Percentiles rank a stretch among this genome's conserved stretches.
These are phyloP conservation scores for Neonectria ditissima DNA, from an alignment of 2,329 filamentous ascomycete genomes.

Conservation along the genomic window DNA sequence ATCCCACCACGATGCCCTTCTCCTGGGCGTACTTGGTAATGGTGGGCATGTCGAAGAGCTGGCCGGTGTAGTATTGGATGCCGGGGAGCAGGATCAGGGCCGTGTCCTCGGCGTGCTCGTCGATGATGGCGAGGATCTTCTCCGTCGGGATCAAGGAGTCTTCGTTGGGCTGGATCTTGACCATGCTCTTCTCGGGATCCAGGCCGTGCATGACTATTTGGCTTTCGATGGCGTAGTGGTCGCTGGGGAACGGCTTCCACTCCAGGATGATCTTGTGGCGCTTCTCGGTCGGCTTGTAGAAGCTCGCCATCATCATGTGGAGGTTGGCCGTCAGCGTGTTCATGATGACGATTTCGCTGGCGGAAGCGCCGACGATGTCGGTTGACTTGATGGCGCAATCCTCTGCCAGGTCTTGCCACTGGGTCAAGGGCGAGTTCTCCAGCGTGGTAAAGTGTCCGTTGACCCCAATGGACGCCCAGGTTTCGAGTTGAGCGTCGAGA, in stretches of 20 bases:
- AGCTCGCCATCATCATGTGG: conserved; percentile 85
- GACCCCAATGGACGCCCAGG: conserved; percentile 87
- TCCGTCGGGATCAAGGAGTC: conserved; percentile 74
- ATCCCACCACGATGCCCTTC: conserved; percentile 80
- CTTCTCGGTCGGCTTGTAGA: conserved; percentile 76
- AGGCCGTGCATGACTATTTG: conserved; percentile 80
- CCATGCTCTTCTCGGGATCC: conserved; percentile 74
- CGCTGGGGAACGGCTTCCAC: conserved; percentile 89
- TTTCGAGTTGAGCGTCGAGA: conserved; percentile 79
- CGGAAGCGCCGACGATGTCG: conserved; percentile 78
- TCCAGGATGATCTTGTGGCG: conserved; percentile 87
- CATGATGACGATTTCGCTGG: conserved; percentile 86
- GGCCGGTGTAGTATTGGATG: conserved; percentile 93
- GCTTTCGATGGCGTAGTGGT: conserved; percentile 86
- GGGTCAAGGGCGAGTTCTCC: conserved; percentile 73
- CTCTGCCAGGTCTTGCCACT: conserved; percentile 85
- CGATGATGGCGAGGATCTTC: conserved; percentile 78
- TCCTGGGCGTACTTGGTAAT: conserved; percentile 83
- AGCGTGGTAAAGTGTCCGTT: conserved; percentile 83
- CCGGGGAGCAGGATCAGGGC: conserved; percentile 85
- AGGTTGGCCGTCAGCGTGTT: conserved; percentile 86
- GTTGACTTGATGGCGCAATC: conserved; percentile 77
- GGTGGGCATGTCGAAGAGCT: conserved; percentile 83
- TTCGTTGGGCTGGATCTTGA: conserved; percentile 76
- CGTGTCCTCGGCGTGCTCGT: conserved; percentile 77